Conservation (phyloP, 2,329 filamentous ascomycete species). For the Arthrocladium fulminans region DNA sequence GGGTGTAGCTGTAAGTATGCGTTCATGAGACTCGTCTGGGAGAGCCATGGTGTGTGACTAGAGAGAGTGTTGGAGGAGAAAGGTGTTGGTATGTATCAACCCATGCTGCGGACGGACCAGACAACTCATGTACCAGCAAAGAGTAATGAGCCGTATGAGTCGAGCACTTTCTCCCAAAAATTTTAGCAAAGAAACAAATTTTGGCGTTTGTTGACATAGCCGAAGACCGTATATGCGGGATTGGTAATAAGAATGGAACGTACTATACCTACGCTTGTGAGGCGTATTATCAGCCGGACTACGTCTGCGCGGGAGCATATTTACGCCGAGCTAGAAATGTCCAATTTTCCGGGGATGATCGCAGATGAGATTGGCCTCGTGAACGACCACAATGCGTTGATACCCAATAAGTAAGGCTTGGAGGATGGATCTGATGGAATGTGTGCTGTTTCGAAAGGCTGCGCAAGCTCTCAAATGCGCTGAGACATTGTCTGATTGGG, state of each 20-base stretch:
- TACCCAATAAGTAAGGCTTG: slow-evolving; percentile 5
- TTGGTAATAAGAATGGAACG: slow-evolving; percentile 5
- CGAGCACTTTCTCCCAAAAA: too few relatives aligned
- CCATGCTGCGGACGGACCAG: too few relatives aligned
- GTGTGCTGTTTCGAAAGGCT: neutral
- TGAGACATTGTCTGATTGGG: neutral
- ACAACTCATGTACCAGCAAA: too few relatives aligned
- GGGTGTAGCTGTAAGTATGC: neutral
- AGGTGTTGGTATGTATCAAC: too few relatives aligned
- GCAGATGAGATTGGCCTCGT: neutral
- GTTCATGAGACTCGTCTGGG: neutral
- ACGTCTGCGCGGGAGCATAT: too few relatives aligned
- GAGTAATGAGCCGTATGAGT: too few relatives aligned
- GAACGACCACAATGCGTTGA: slow-evolving; percentile 1
- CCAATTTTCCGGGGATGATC: neutral
- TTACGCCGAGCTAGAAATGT: neutral
- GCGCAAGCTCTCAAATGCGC: neutral
- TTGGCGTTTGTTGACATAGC: slow-evolving; percentile 1
- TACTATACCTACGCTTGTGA: neutral
- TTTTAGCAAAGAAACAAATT: too few relatives aligned
- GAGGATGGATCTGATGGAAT: neutral
- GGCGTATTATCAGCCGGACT: neutral
- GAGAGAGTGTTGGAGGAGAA: too few relatives aligned
- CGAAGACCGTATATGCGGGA: neutral
- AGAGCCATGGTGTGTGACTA: slow-evolving; percentile 1